Conservation (phyloP, 768 basidiomycete genomes). For the Tulasnella sp. region DNA sequence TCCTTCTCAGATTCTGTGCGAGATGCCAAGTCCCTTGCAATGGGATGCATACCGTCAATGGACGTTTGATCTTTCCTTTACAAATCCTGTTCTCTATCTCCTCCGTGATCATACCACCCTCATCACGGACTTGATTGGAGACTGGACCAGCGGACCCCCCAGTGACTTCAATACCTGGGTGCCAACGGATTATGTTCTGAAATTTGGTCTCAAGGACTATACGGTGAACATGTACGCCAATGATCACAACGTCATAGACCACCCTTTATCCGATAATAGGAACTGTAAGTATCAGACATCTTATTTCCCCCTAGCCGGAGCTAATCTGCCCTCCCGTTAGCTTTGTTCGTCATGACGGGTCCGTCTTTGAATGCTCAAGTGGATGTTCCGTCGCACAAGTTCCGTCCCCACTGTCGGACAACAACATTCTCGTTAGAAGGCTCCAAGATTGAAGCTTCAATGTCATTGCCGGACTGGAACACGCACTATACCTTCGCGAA, state of each 20-base stretch:
- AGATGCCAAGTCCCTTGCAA: slow-evolving; percentile 65
- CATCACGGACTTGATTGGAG: slow-evolving; percentile 84
- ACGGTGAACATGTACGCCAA: slow-evolving; percentile 77
- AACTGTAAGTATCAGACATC: slow-evolving; percentile 50
- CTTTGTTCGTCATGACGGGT: slow-evolving; percentile 63
- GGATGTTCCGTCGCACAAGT: slow-evolving; percentile 61
- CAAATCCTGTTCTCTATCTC: slow-evolving; percentile 64
- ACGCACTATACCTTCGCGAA: slow-evolving; percentile 65
- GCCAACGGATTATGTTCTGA: slow-evolving; percentile 67
- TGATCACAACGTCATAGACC: slow-evolving; percentile 95
- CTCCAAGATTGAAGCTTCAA: slow-evolving; percentile 47
- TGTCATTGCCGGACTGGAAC: slow-evolving; percentile 85
- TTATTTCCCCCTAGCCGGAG: not conserved
- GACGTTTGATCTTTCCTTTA: slow-evolving; percentile 63
- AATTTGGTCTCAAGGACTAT: slow-evolving; percentile 67
- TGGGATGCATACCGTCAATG: slow-evolving; percentile 81
- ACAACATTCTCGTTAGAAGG: slow-evolving; percentile 58
- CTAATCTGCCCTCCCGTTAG: slow-evolving; percentile 35
- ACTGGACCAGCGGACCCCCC: slow-evolving; percentile 81
- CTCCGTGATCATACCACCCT: slow-evolving; percentile 92
- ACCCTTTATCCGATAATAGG: slow-evolving; percentile 68
- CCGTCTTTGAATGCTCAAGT: slow-evolving; percentile 43
- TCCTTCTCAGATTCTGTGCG: slow-evolving; percentile 26
- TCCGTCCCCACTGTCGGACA: slow-evolving; percentile 58
- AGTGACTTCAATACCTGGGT: slow-evolving; percentile 75